Percentiles rank a stretch among this genome's conserved stretches.
These are phyloP conservation scores for Ganoderma meredithae DNA, from an alignment of 1,284 basidiomycete species.

Conservation along the genomic window DNA sequence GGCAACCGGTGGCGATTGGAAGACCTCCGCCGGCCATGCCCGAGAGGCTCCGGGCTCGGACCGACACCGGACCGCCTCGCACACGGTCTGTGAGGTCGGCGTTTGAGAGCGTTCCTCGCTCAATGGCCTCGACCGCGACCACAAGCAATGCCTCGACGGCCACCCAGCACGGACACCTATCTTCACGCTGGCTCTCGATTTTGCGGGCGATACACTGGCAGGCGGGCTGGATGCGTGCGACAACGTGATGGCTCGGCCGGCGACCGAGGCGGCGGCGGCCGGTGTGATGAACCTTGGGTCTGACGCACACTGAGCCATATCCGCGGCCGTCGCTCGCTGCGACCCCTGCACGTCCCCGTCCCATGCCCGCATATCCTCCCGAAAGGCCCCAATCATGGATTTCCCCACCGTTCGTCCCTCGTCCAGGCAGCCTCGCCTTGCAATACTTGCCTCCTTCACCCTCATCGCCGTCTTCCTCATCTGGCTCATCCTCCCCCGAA, in stretches of 20 bases:
- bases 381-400: slow-evolving; percentile 5
- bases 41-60: too few species aligned
- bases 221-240: not conserved
- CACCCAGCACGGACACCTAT: too few species aligned
- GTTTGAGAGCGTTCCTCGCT: too few species aligned
- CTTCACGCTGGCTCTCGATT: not conserved
- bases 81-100: too few species aligned
- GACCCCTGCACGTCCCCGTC: not conserved
- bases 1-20: not conserved
- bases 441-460: slow-evolving; percentile 30
- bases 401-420: slow-evolving; percentile 5
- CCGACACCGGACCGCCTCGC: too few species aligned
- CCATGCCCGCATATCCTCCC: not conserved
- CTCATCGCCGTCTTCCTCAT: slow-evolving; percentile 33
- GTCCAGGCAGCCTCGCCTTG: slow-evolving; percentile 31
- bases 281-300: not conserved
- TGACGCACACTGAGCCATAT: slow-evolving; percentile 13
- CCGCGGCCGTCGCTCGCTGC: slow-evolving; percentile 12
- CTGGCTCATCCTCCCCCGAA: slow-evolving; percentile 30
- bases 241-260: not conserved
- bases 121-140: too few species aligned
- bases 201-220: not conserved
- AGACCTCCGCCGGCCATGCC: too few species aligned
- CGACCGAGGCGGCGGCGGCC: not conserved
- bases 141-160: too few species aligned